Base-by-base conservation (phyloP, 805 yeast species). In the Metschnikowia arizonensis region DNA sequence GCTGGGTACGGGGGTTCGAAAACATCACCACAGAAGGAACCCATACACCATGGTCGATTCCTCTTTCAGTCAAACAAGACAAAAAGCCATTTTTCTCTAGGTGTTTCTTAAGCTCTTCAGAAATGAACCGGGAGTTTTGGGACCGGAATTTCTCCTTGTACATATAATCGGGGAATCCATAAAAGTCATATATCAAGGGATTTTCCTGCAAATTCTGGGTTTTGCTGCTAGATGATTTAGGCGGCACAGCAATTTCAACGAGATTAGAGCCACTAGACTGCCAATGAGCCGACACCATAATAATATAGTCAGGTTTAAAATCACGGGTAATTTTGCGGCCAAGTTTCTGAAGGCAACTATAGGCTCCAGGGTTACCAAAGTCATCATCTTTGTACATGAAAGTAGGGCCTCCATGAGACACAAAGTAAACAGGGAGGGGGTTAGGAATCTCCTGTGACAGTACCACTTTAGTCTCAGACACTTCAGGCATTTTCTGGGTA, bases 331-430 rank as follows among this genome's bases (percentile, higher is more conserved):
- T 79, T 31, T 65, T 62, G 14, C 60, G 50, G 2, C 95, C 95
- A 5, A 83, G 49, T 18, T 63, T 53, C 38, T 69, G 63, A 5
- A 81, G 70, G 4, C 65, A 66, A 19, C 70, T 66, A 69, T 76
- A 83, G 0, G 91, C 90, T 4, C 87, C 87, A 46, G 77, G 73
- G 30, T 83, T 78, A 15, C 79, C 79, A 39, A 68, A 64, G 18
- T 63, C 68, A 40, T 68, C 74, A n/a, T 70, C 63, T 29, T 55
- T 54, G 54, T 83, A 82, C 71, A 85, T 77, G 60, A 86, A 84
- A 1, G 85, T 80, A 6, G 95, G 95, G 0, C 90, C 93, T 6
- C 95, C 95, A 64, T 86, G 95, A n/a, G 88, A 80, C 34, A 85
- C 59, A 61, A 85, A 87, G 59, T 66, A 83, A 1, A 81, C 76